Percentiles rank a stretch among this genome's conserved stretches.
Evolutionary conservation across 495 filamentous ascomycete species (phyloP).

Genomic region (Cercophora samala): DNA sequence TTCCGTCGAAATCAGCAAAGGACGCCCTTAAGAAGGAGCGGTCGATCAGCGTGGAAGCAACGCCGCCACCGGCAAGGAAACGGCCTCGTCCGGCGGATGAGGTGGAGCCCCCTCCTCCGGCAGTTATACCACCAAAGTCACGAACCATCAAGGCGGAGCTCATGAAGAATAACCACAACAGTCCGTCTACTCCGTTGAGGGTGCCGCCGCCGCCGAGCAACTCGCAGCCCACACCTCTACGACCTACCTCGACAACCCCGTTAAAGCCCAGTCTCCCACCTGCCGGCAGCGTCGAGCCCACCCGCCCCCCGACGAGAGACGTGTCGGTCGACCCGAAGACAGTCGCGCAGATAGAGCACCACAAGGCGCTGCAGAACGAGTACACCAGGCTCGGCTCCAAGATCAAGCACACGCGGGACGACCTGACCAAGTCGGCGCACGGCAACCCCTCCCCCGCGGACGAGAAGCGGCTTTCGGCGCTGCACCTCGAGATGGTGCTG

Average conservation of each 20-base stretch:
- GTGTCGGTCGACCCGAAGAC: slow-evolving; percentile 22
- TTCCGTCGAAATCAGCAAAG: slow-evolving; percentile 42
- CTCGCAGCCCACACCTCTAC: neutral
- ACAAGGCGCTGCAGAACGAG: slow-evolving; percentile 24
- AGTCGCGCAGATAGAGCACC: slow-evolving; percentile 22
- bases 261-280: slow-evolving; percentile 38
- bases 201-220: slow-evolving; percentile 46
- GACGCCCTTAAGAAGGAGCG: slow-evolving; percentile 42
- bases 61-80: slow-evolving; percentile 29
- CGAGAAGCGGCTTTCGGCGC: slow-evolving; percentile 28
- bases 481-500: slow-evolving; percentile 43
- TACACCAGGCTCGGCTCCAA: slow-evolving; percentile 36
- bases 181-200: slow-evolving; percentile 37
- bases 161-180: neutral
- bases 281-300: slow-evolving; percentile 40
- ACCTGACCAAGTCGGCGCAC: slow-evolving; percentile 27
- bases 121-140: slow-evolving; percentile 21
- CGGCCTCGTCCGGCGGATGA: slow-evolving; percentile 26
- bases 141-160: neutral
- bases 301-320: slow-evolving; percentile 28
- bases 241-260: slow-evolving; percentile 19
- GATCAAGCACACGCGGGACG: slow-evolving; percentile 48
- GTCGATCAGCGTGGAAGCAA: slow-evolving; percentile 38
- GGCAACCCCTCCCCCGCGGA: slow-evolving; percentile 22
- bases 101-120: neutral